Evolutionary conservation across 768 basidiomycete genomes (phyloP).

Genomic region (Fistulinella prunicolor): DNA sequence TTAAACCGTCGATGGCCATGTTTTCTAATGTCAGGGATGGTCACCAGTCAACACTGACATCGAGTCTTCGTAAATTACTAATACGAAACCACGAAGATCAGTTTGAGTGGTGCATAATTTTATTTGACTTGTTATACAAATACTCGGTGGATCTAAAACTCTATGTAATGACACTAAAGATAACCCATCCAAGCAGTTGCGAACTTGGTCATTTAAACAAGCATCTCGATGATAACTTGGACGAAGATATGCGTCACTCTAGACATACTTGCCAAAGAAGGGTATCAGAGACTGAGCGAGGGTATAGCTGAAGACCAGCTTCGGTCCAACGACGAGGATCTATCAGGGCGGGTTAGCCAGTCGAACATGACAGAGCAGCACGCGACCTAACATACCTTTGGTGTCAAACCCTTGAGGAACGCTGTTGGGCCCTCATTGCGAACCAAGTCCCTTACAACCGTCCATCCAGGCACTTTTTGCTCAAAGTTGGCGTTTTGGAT

Average conservation of each 20-base stretch:
- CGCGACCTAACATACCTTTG: slow-evolving; percentile 61
- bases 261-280: slow-evolving; percentile 83
- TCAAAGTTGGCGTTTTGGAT: slow-evolving; percentile 99
- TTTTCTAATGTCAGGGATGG: neutral
- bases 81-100: no score
- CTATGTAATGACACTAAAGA: slow-evolving; percentile 5
- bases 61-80: no score
- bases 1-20: slow-evolving; percentile 82
- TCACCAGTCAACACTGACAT: no score
- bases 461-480: slow-evolving; percentile 72
- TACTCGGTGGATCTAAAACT: slow-evolving; percentile 10
- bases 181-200: no score
- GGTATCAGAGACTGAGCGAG: slow-evolving; percentile 96
- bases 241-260: slow-evolving; percentile 9
- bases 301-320: slow-evolving; percentile 98
- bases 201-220: no score
- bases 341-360: slow-evolving; percentile 32
- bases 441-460: slow-evolving; percentile 81
- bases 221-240: no score
- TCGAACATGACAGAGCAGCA: neutral
- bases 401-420: slow-evolving; percentile 96
- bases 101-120: slow-evolving; percentile 7
- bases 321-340: slow-evolving; percentile 96
- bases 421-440: slow-evolving; percentile 80
- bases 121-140: slow-evolving; percentile 9